Evolutionary conservation across 2,329 filamentous ascomycete species (phyloP).

Genomic region (Tricladium varicosporioides): DNA sequence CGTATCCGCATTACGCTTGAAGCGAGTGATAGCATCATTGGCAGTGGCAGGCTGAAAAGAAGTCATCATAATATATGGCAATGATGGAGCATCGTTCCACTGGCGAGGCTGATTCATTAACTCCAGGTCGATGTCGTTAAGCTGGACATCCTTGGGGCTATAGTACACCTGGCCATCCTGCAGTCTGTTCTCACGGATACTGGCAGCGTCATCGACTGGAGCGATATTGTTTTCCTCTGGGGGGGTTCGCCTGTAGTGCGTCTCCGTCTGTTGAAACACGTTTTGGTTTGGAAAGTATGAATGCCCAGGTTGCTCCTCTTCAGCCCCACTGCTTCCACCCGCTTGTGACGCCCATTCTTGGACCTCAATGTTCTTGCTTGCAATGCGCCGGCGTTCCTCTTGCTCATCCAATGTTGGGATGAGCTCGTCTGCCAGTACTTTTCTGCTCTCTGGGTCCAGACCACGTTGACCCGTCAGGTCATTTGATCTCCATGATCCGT

Average conservation of each 20-base stretch:
- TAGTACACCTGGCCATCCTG: slow-evolving; percentile 33
- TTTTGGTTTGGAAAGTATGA: slow-evolving; percentile 19
- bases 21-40: slow-evolving; percentile 48
- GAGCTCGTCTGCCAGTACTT: slow-evolving; percentile 19
- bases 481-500: slow-evolving; percentile 28
- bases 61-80: slow-evolving; percentile 34
- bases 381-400: slow-evolving; percentile 27
- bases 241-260: slow-evolving; percentile 1
- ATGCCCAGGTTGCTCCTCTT: slow-evolving; percentile 21
- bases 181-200: slow-evolving; percentile 32
- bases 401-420: slow-evolving; percentile 34
- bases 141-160: slow-evolving; percentile 19
- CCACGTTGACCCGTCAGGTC: slow-evolving; percentile 27
- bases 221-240: slow-evolving; percentile 22
- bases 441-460: slow-evolving; percentile 30
- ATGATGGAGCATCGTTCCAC: slow-evolving; percentile 38
- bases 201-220: slow-evolving; percentile 30
- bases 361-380: slow-evolving; percentile 34
- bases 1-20: slow-evolving; percentile 42
- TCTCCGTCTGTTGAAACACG: slow-evolving; percentile 11
- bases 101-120: slow-evolving; percentile 31
- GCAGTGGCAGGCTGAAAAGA: slow-evolving; percentile 45
- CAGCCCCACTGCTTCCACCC: slow-evolving; percentile 19
- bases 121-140: slow-evolving; percentile 26
- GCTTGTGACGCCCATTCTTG: slow-evolving; percentile 34